phyloP scores from a whole-genome alignment of 192 early-diverging fungal genomes.

The Coemansia sp. region DNA sequence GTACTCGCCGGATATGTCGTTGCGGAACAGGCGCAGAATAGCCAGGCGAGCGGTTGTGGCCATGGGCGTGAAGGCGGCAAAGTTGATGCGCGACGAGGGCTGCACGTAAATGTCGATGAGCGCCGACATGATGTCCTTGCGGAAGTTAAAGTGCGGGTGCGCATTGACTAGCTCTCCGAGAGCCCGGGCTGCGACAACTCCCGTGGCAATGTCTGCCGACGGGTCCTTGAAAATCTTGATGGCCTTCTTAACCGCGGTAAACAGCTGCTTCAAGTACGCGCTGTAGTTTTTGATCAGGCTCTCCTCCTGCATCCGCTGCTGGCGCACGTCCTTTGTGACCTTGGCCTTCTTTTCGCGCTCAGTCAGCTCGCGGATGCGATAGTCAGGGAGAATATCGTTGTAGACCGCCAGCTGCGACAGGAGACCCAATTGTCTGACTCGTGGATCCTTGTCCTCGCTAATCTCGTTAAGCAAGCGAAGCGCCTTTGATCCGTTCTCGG shows the following conservation, averaged over 20 bases:
- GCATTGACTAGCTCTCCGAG: constrained; percentile 76
- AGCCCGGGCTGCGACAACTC: constrained; percentile 69
- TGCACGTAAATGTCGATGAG: constrained; percentile 61
- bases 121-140: constrained; percentile 81
- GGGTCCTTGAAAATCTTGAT: constrained; percentile 28
- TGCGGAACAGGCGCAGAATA: constrained; percentile 70
- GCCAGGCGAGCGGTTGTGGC: constrained; percentile 73
- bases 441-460: constrained; percentile 58
- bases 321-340: constrained; percentile 88
- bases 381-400: constrained; percentile 93
- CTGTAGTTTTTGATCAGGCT: constrained; percentile 79
- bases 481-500: constrained; percentile 63
- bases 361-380: constrained; percentile 84
- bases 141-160: constrained; percentile 95
- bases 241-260: constrained; percentile 42
- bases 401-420: constrained; percentile 90
- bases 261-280: constrained; percentile 75
- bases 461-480: constrained; percentile 68
- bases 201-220: constrained; percentile 43
- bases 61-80: constrained; percentile 55
- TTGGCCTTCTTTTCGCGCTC: constrained; percentile 71
- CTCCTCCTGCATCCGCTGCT: constrained; percentile 84
- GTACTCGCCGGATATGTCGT: constrained; percentile 83
- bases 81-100: constrained; percentile 64
- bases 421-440: constrained; percentile 71